Percentiles rank a stretch among this genome's conserved stretches.
Evolutionary conservation across 2,329 filamentous ascomycete genomes (phyloP).

Genomic region (Colletotrichum salicis): DNA sequence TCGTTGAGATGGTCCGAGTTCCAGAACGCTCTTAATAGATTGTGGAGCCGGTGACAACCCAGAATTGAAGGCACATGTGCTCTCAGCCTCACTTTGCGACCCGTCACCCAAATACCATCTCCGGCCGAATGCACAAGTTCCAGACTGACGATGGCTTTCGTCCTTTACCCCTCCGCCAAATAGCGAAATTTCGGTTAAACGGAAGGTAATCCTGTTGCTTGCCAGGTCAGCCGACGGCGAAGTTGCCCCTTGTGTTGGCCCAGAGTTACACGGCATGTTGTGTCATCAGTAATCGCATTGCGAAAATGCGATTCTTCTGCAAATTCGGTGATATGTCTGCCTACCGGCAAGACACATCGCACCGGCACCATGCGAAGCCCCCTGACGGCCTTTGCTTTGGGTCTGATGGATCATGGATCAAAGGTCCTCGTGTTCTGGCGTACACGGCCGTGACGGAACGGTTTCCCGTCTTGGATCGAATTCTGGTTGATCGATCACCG

Average conservation of each 20-base stretch:
- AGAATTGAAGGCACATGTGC: slow-evolving; percentile 5
- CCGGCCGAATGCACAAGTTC: slow-evolving; percentile 29
- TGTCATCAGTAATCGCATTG: slow-evolving; percentile 25
- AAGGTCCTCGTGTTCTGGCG: neutral
- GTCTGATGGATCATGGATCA: neutral
- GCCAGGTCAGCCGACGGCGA: neutral
- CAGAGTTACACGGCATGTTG: slow-evolving; percentile 22
- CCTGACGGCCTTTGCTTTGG: neutral
- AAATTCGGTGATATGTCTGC: neutral
- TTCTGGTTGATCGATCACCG: neutral
- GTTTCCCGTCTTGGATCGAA: neutral
- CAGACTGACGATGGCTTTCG: slow-evolving; percentile 20
- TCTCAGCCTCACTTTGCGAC: slow-evolving; percentile 21
- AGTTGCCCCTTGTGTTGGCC: neutral
- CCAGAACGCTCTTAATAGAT: slow-evolving; percentile 31
- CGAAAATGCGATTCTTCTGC: neutral
- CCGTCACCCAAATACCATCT: slow-evolving; percentile 25
- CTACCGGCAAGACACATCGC: neutral
- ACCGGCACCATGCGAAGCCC: neutral
- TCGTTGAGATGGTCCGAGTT: slow-evolving; percentile 25
- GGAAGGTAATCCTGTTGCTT: neutral
- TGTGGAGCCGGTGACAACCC: slow-evolving; percentile 23
- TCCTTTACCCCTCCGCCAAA: slow-evolving; percentile 16
- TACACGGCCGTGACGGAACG: neutral
- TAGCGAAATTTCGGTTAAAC: slow-evolving; percentile 2